A percentile compares a stretch with the other conserved stretches of the same genome.
These are phyloP conservation scores for Yamadazyma atlantica DNA, from an alignment of 1,139 yeast genomes.

Conservation along the genomic window DNA sequence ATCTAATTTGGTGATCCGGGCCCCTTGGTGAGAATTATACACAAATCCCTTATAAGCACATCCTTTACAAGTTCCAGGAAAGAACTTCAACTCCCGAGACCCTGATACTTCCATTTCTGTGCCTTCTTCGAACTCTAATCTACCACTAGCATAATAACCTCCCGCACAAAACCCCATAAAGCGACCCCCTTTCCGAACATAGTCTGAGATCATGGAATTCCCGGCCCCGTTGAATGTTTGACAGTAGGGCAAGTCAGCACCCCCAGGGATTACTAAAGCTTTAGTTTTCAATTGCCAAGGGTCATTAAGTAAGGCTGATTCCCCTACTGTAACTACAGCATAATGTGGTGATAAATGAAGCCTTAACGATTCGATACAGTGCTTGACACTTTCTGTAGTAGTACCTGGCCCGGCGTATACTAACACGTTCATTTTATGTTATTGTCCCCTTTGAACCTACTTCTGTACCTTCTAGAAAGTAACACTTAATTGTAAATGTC, in stretches of 20 bases:
- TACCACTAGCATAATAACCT: constrained; percentile 75
- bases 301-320: constrained; percentile 63
- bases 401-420: constrained; percentile 87
- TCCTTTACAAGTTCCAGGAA: constrained; percentile 82
- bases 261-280: constrained; percentile 87
- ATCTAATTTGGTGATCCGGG: constrained; percentile 54
- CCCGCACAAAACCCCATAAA: constrained; percentile 96
- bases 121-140: constrained; percentile 84
- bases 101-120: constrained; percentile 82
- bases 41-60: constrained; percentile 78
- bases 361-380: constrained; percentile 74
- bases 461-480: too few species aligned
- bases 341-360: constrained; percentile 81
- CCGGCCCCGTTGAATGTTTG: constrained; percentile 68
- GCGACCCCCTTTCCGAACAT: constrained; percentile 75
- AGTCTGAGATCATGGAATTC: constrained; percentile 57
- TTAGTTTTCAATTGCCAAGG: constrained; percentile 89
- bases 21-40: constrained; percentile 75
- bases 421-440: constrained; percentile 65
- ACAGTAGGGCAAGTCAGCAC: constrained; percentile 91
- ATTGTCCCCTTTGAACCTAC: too few species aligned
- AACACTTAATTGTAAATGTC: too few species aligned
- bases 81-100: constrained; percentile 73
- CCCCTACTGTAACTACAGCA: constrained; percentile 75
- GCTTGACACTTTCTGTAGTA: constrained; percentile 81